Evolutionary conservation across 2,329 filamentous ascomycete species (phyloP), one percentile per base, ranked within the genome.

Genomic region (Aspergillus alliaceus): DNA sequence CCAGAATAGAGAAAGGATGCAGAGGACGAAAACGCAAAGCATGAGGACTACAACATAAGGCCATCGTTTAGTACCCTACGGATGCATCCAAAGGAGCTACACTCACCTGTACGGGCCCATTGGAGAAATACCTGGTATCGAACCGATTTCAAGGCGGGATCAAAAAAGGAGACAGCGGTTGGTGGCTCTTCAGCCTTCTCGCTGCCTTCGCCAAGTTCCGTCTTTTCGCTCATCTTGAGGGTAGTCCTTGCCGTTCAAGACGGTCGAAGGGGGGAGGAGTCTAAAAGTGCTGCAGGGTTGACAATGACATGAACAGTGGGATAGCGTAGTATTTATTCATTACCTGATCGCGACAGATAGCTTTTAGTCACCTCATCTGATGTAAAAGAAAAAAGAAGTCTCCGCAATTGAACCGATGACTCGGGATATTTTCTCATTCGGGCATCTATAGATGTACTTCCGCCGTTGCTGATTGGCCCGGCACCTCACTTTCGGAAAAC

Each of bases 1-100:
- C 85, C 85, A 89, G 71, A 84, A 88, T 2, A 88, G 70, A 0
- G 83, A 86, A 0, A 89, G 67, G 4, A 86, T 76, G 11, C 63
- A 73, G 5, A 87, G 69, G 47, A 87, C 82, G 63, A 86, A 86
- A 4, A 75, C 63, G 66, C 82, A 82, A 6, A 88, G 74, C 6
- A 84, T 65, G 5, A 65, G 51, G 5, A 72, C 68, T 69, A 47
- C 7, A 34, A 4, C 7, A 48, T 4, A 5, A 48, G 4, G n/a
- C 8, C 8, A 32, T 20, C 0, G 29, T 48, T 27, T n/a, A 27
- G 24, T 24, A 34, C 5, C 9, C 22, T 15, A 15, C 29, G 8
- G 6, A 14, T 4, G 7, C 3, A 8, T 5, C 5, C 9, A 12
- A 0, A 29, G 9, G 4, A 6, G 15, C 18, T 27, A 24, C 18